These are phyloP conservation scores for Speleostelium caveatum DNA, from an alignment of 78 protist genomes.

Conservation along the genomic window DNA sequence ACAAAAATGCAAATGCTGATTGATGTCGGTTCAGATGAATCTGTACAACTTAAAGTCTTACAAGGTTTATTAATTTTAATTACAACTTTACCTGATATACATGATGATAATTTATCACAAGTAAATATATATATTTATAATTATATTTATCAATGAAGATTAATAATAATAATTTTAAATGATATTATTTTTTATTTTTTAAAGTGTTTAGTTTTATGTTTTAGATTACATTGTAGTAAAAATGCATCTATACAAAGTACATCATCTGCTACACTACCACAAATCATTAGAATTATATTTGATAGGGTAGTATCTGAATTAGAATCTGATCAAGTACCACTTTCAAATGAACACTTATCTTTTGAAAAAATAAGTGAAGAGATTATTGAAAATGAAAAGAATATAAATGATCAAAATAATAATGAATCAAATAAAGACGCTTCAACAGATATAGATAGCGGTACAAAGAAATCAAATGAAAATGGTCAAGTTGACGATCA, in stretches of 20 bases:
- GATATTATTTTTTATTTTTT: too few relatives aligned
- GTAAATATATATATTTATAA: too few relatives aligned
- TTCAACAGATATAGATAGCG: too few relatives aligned
- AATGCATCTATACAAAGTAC: slow-evolving; percentile 72
- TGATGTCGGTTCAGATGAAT: slow-evolving; percentile 74
- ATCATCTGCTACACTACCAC: slow-evolving; percentile 78
- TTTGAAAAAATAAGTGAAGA: background rate
- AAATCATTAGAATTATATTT: slow-evolving; percentile 64
- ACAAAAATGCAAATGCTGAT: slow-evolving; percentile 55
- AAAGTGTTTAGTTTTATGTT: slow-evolving; percentile 74
- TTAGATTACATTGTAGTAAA: slow-evolving; percentile 66
- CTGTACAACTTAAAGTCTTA: slow-evolving; percentile 71
- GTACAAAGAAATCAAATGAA: background rate
- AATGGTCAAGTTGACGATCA: background rate
- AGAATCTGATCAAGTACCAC: background rate
- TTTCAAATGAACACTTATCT: background rate
- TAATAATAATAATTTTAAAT: too few relatives aligned
- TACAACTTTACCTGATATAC: slow-evolving; percentile 64
- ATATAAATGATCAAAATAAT: background rate
- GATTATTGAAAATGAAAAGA: background rate
- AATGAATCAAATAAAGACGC: background rate
- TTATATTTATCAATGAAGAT: too few relatives aligned
- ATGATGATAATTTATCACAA: slow-evolving; percentile 72
- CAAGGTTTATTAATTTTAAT: slow-evolving; percentile 72
- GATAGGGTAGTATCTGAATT: slow-evolving; percentile 60